phyloP scores from a whole-genome alignment of 805 yeast species.

The Metschnikowia corniflorae region DNA sequence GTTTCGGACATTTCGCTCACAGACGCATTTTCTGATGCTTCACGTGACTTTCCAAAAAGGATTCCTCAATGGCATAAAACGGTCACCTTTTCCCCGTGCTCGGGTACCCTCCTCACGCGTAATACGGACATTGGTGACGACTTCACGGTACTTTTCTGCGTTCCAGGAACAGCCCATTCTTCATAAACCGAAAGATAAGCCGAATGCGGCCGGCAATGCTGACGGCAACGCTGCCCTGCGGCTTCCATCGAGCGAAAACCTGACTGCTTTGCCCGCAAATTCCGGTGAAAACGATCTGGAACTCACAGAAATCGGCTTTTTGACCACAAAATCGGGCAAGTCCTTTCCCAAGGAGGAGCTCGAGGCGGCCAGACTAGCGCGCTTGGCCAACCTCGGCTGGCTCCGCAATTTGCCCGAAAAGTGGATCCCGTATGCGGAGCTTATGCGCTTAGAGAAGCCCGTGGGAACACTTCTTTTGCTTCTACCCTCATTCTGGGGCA shows the following conservation, averaged over 20 bases:
- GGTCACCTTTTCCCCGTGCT: too few species aligned
- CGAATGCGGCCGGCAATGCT: not conserved
- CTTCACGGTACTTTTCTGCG: constrained; percentile 3
- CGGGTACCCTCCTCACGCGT: too few species aligned
- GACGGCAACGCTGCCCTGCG: not conserved
- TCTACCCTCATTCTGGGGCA: constrained; percentile 90
- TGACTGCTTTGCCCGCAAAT: not conserved
- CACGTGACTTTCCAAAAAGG: too few species aligned
- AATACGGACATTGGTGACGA: constrained; percentile 2
- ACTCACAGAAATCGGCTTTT: not conserved
- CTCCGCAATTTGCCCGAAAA: constrained; percentile 63
- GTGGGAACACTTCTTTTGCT: constrained; percentile 87
- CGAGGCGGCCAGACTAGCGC: constrained; percentile 48
- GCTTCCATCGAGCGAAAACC: not conserved
- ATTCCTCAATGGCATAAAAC: too few species aligned
- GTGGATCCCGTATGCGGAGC: constrained; percentile 86
- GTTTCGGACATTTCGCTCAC: too few species aligned
- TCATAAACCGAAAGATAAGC: not conserved
- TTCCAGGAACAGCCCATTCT: constrained; percentile 13
- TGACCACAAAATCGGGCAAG: constrained; percentile 3
- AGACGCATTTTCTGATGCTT: too few species aligned
- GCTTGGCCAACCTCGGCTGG: constrained; percentile 43
- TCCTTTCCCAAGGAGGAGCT: constrained; percentile 40
- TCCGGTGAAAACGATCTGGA: not conserved
- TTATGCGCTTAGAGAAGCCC: constrained; percentile 90